These are phyloP conservation scores for Podaxis sp. DNA, from an alignment of 768 basidiomycete species.

Conservation along the genomic window DNA sequence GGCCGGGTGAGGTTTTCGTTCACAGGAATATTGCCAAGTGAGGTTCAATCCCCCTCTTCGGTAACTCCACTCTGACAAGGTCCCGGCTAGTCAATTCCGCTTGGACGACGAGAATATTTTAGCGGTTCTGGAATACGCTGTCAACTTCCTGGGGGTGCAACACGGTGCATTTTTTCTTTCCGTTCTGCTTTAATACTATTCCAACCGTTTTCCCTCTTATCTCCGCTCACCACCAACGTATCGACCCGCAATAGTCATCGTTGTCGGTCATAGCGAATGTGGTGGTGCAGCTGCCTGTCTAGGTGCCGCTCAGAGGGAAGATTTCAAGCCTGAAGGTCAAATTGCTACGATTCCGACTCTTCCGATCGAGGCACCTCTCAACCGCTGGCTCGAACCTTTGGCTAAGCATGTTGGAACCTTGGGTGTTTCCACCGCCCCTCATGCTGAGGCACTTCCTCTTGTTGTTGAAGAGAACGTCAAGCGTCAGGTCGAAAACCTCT, in stretches of 20 bases:
- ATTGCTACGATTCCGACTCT: conserved; percentile 35
- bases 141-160: conserved; percentile 67
- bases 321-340: conserved; percentile 28
- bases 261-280: conserved; percentile 84
- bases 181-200: conserved; percentile 22
- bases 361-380: conserved; percentile 48
- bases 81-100: conserved; percentile 62
- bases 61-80: conserved; percentile 7
- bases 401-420: conserved; percentile 50
- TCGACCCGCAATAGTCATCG: conserved; percentile 51
- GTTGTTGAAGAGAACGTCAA: conserved; percentile 64
- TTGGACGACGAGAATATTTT: conserved; percentile 68
- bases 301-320: conserved; percentile 38
- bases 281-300: conserved; percentile 71
- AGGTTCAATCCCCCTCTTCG: conserved; percentile 24
- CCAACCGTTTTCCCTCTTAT: conserved; percentile 28
- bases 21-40: conserved; percentile 90
- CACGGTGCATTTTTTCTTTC: conserved; percentile 60
- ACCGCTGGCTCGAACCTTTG: conserved; percentile 73
- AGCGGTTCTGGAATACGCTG: conserved; percentile 74
- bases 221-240: conserved; percentile 19
- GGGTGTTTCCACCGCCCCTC: conserved; percentile 36
- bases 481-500: conserved; percentile 51
- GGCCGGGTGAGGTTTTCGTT: conserved; percentile 81
- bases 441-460: conserved; percentile 38